phyloP scores from a whole-genome alignment of 768 basidiomycete species.

The Leccinum truebloodii region DNA sequence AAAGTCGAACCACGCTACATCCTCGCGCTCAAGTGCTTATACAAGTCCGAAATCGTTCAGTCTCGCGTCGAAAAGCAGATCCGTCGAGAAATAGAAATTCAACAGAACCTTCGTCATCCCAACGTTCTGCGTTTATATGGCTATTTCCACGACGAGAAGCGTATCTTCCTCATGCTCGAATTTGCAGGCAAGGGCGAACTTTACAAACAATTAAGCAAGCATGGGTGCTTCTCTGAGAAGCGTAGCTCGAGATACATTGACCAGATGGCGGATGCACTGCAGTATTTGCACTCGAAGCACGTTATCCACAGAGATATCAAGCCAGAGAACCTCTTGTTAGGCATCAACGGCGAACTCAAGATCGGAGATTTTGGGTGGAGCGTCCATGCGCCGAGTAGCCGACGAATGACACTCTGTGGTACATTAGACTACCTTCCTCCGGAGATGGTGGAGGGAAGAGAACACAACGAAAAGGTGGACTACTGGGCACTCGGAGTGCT shows the following conservation, averaged over 20 bases:
- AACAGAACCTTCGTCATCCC: slow-evolving; percentile 93
- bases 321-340: slow-evolving; percentile 93
- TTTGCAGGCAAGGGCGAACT: slow-evolving; percentile 97
- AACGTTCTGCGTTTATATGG: slow-evolving; percentile 93
- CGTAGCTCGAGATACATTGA: slow-evolving; percentile 89
- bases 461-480: slow-evolving; percentile 90
- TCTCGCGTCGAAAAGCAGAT: slow-evolving; percentile 96
- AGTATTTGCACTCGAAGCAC: slow-evolving; percentile 91
- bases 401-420: slow-evolving; percentile 89
- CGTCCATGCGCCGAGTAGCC: slow-evolving; percentile 91
- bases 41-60: slow-evolving; percentile 94
- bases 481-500: slow-evolving; percentile 98
- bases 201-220: slow-evolving; percentile 91
- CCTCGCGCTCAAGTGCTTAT: slow-evolving; percentile 93
- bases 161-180: slow-evolving; percentile 97
- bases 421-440: slow-evolving; percentile 97
- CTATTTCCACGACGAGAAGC: slow-evolving; percentile 97
- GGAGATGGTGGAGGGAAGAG: slow-evolving; percentile 95
- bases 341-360: slow-evolving; percentile 95
- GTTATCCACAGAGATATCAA: slow-evolving; percentile 99
- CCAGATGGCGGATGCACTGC: slow-evolving; percentile 96
- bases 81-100: slow-evolving; percentile 96
- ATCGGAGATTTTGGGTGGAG: slow-evolving; percentile 99
- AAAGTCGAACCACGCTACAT: slow-evolving; percentile 88
- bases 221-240: slow-evolving; percentile 85